Conservation (phyloP, 371 early-diverging fungal genomes). For the Rhizomucor miehei region DNA sequence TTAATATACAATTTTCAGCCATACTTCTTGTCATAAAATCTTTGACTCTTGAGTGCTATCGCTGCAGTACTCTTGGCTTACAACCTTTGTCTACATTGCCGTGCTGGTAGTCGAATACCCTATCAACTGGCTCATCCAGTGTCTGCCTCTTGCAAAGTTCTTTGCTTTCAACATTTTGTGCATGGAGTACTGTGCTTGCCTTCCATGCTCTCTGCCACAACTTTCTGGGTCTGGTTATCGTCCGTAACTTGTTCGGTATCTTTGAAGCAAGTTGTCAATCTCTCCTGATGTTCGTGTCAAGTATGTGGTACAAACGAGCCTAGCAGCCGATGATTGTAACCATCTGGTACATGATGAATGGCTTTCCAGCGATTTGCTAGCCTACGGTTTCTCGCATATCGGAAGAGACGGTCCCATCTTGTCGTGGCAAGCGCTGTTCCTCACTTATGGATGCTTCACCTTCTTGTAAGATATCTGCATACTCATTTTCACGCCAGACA, state of each 20-base stretch:
- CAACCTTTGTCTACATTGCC: conserved; percentile 26
- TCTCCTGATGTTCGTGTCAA: conserved; percentile 14
- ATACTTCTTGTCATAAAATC: too few species aligned
- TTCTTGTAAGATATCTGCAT: conserved; percentile 19
- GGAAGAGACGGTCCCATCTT: conserved; percentile 17
- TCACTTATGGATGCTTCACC: conserved; percentile 18
- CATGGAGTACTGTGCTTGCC: conserved; percentile 19
- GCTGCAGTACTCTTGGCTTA: conserved; percentile 22
- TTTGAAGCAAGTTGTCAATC: conserved; percentile 27
- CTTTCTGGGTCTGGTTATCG: conserved; percentile 16
- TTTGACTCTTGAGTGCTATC: too few species aligned
- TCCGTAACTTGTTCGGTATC: conserved; percentile 21
- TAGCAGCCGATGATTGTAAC: conserved; percentile 75
- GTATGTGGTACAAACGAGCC: conserved; percentile 46
- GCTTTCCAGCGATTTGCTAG: conserved; percentile 23
- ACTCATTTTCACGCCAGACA: conserved; percentile 16
- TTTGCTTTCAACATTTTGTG: conserved; percentile 17
- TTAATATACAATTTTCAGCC: too few species aligned
- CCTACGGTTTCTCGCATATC: conserved; percentile 27
- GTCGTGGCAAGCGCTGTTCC: conserved; percentile 26
- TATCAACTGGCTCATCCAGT: conserved; percentile 20
- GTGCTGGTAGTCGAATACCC: conserved; percentile 24
- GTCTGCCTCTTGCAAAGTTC: conserved; percentile 24
- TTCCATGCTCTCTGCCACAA: conserved; percentile 17
- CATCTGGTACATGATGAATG: conserved; percentile 41